Evolutionary conservation across 371 early-diverging fungal species (phyloP).

Genomic region (Mortierella sp.): DNA sequence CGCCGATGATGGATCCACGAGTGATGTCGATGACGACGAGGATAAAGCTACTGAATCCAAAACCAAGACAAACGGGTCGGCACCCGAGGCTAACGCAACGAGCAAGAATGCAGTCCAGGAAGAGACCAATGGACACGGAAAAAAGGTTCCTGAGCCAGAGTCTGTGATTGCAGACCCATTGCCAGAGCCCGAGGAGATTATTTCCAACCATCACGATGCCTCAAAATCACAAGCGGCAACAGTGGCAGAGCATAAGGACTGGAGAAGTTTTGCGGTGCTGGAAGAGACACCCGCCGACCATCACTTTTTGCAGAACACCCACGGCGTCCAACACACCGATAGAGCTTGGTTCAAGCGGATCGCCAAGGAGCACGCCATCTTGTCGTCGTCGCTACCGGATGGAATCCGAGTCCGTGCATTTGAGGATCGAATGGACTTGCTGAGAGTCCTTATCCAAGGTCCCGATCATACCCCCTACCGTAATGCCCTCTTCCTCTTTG

Average conservation of each 20-base stretch:
- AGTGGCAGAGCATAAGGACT: slow-evolving; percentile 35
- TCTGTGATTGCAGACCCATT: slow-evolving; percentile 30
- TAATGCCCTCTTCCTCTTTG: slow-evolving; percentile 63
- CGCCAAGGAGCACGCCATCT: slow-evolving; percentile 50
- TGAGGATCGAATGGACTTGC: slow-evolving; percentile 64
- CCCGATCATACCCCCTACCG: slow-evolving; percentile 65
- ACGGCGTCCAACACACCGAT: slow-evolving; percentile 20
- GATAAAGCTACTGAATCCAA: slow-evolving; percentile 8
- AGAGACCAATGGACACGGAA: not conserved
- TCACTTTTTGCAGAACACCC: slow-evolving; percentile 27
- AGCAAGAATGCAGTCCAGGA: not conserved
- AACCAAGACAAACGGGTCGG: not conserved
- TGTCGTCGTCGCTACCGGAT: slow-evolving; percentile 51
- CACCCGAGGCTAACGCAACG: not conserved
- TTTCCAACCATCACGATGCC: not conserved
- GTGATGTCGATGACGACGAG: slow-evolving; percentile 25
- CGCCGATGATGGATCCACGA: slow-evolving; percentile 42
- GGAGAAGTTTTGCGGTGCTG: slow-evolving; percentile 49
- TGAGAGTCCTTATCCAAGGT: slow-evolving; percentile 64
- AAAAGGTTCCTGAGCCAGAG: not conserved
- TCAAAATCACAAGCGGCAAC: not conserved
- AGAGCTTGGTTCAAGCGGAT: slow-evolving; percentile 47
- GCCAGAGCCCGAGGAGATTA: slow-evolving; percentile 27
- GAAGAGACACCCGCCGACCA: slow-evolving; percentile 50
- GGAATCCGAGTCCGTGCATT: slow-evolving; percentile 67